These are phyloP conservation scores for Candida tibetensis DNA, from an alignment of 805 yeast species.

Conservation along the genomic window DNA sequence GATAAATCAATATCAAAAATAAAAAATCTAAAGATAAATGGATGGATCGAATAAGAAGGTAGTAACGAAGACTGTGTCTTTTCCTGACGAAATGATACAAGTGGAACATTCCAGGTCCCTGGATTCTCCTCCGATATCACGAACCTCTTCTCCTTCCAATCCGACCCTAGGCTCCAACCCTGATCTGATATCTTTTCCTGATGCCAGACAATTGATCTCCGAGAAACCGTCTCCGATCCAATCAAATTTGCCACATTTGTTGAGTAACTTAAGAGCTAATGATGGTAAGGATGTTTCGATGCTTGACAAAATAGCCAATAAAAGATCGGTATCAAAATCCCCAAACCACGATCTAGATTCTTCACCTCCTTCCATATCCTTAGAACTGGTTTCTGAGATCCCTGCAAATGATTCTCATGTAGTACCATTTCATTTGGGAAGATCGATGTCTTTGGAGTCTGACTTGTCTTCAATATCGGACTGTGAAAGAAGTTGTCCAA, in stretches of 20 bases:
- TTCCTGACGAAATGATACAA: too few species aligned
- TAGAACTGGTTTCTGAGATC: neutral
- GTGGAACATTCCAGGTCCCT: too few species aligned
- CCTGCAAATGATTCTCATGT: neutral
- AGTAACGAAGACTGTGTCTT: too few species aligned
- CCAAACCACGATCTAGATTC: slow-evolving; percentile 6
- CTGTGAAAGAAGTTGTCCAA: neutral
- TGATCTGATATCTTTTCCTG: too few species aligned
- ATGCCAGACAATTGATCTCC: too few species aligned
- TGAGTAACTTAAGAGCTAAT: slow-evolving; percentile 21
- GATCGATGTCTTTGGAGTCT: neutral
- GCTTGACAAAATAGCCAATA: neutral
- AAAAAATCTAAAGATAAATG: too few species aligned
- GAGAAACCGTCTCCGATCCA: slow-evolving; percentile 18
- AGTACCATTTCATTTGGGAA: neutral
- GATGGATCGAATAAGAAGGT: too few species aligned
- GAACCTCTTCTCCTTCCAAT: too few species aligned
- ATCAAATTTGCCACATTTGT: slow-evolving; percentile 21
- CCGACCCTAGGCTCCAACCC: too few species aligned
- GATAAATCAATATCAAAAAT: too few species aligned
- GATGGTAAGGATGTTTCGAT: slow-evolving; percentile 10
- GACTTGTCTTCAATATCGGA: neutral
- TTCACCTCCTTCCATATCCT: neutral
- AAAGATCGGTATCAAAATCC: neutral
- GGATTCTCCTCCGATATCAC: too few species aligned